These are phyloP conservation scores for Kluyveromyces sp. DNA, from an alignment of 1,139 yeast genomes.

Conservation along the genomic window DNA sequence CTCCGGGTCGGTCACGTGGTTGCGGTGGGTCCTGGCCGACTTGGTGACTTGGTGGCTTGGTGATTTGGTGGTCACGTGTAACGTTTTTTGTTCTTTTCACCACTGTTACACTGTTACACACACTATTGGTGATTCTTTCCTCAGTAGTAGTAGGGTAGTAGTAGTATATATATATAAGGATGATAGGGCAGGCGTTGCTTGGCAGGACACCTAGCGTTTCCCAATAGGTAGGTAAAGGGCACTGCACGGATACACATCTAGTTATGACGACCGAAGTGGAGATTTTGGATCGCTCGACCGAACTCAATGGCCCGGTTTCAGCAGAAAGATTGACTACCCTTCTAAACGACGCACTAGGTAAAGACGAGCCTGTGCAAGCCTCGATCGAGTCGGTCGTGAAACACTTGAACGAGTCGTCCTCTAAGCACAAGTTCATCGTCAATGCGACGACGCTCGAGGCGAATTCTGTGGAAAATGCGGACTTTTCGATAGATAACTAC, in stretches of 20 bases:
- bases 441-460: constrained; percentile 20
- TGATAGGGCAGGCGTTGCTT: too few relatives aligned
- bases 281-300: background rate
- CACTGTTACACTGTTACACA: too few relatives aligned
- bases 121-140: too few relatives aligned
- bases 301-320: constrained; percentile 5
- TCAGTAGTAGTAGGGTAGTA: too few relatives aligned
- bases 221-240: too few relatives aligned
- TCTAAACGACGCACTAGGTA: background rate
- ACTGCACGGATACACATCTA: background rate
- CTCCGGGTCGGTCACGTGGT: too few relatives aligned
- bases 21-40: too few relatives aligned
- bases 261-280: background rate
- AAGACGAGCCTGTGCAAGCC: background rate
- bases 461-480: constrained; percentile 9
- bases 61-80: too few relatives aligned
- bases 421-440: constrained; percentile 33
- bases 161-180: too few relatives aligned
- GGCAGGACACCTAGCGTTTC: too few relatives aligned
- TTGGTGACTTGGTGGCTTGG: too few relatives aligned
- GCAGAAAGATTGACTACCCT: constrained; percentile 2
- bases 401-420: constrained; percentile 28
- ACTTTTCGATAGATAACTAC: constrained; percentile 22
- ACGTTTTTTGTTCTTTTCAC: too few relatives aligned
- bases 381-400: constrained; percentile 15